Percentiles rank a stretch among this genome's conserved stretches.
phyloP scores from a whole-genome alignment of 2,329 filamentous ascomycete species.

The Aureobasidium sp. region DNA sequence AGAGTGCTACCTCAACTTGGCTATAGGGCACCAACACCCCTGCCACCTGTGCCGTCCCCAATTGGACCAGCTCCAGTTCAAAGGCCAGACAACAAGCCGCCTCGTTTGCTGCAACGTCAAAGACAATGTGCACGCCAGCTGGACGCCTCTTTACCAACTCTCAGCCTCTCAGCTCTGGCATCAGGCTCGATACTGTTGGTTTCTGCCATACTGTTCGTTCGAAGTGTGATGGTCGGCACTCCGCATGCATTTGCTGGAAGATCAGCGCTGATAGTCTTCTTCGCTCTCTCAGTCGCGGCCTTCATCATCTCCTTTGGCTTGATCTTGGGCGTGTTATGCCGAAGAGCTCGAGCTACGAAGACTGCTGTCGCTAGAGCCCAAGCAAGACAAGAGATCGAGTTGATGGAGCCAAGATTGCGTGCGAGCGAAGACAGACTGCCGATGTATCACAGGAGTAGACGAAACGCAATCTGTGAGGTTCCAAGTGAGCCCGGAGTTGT shows the following conservation, averaged over 20 bases:
- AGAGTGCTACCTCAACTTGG: neutral
- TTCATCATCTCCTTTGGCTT: neutral
- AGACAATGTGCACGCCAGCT: neutral
- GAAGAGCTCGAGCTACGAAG: neutral
- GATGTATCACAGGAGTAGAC: neutral
- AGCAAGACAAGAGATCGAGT: neutral
- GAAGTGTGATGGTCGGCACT: neutral
- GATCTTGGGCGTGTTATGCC: slow-evolving; percentile 6
- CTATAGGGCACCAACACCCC: slow-evolving; percentile 5
- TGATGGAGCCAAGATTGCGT: neutral
- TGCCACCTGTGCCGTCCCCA: neutral
- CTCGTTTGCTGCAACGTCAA: neutral
- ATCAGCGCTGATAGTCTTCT: neutral
- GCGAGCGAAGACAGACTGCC: neutral
- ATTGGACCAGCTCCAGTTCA: neutral
- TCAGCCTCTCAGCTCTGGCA: neutral
- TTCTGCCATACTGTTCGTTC: neutral
- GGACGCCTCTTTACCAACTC: neutral
- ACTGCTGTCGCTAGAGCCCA: neutral
- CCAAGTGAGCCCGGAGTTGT: neutral
- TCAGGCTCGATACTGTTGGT: slow-evolving; percentile 5
- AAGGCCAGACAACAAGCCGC: neutral
- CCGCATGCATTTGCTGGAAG: neutral
- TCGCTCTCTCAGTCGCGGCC: neutral
- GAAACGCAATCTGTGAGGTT: neutral